Evolutionary conservation across 2,329 filamentous ascomycete genomes (phyloP).

Genomic region (Calonectria crousiana): DNA sequence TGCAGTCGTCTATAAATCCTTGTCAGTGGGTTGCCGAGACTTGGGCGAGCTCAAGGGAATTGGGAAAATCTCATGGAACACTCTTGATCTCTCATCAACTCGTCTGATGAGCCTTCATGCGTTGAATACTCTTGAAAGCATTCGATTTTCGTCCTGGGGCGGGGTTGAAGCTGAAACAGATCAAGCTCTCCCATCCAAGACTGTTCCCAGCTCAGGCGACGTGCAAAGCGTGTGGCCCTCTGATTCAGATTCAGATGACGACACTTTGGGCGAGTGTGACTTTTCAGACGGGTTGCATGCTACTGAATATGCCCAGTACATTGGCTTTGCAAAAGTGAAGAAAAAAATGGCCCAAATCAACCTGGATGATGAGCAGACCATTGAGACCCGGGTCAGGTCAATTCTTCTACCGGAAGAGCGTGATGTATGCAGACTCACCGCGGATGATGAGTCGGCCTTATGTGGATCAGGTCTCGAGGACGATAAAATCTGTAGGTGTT

Average conservation of each 20-base stretch:
- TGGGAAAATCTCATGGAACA: neutral
- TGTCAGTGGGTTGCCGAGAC: neutral
- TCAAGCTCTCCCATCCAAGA: neutral
- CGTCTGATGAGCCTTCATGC: neutral
- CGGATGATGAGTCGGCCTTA: neutral
- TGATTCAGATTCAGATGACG: neutral
- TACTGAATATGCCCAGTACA: neutral
- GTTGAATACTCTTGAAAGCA: neutral
- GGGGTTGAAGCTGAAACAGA: neutral
- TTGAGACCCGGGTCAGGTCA: neutral
- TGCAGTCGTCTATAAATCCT: neutral
- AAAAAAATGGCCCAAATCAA: neutral
- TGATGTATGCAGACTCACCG: neutral
- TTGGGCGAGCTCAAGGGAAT: neutral
- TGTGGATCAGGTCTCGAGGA: neutral
- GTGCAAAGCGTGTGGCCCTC: neutral
- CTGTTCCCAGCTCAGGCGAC: neutral
- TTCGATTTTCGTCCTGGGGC: neutral
- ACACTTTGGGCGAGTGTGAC: neutral
- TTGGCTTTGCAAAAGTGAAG: neutral
- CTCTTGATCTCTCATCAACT: neutral
- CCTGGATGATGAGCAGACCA: neutral
- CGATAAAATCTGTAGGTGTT: neutral
- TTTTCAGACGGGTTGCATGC: neutral
- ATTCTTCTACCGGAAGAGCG: neutral